These are phyloP conservation scores for Moricandia arvensis DNA, from an alignment of 345 rosid genomes.

Conservation along the genomic window DNA sequence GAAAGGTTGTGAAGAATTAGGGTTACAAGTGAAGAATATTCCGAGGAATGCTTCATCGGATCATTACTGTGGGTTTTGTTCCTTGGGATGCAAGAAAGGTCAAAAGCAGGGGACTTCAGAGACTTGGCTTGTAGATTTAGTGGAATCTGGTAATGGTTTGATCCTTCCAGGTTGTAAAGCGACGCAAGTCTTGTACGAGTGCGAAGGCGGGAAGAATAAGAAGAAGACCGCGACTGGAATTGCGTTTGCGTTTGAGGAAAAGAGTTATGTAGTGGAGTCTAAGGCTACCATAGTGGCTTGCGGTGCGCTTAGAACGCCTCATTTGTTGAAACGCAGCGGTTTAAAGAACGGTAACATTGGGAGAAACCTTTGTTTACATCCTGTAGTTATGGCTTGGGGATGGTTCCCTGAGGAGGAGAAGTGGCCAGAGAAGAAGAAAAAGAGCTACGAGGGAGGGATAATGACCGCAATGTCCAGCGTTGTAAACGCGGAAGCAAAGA, in stretches of 20 bases:
- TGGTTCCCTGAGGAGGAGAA: conserved; percentile 54
- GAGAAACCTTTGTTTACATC: conserved; percentile 68
- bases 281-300: conserved; percentile 66
- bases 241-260: conserved; percentile 59
- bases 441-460: conserved; percentile 78
- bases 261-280: conserved; percentile 54
- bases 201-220: conserved; percentile 35
- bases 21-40: conserved; percentile 50
- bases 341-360: conserved; percentile 69
- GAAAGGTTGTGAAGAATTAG: conserved; percentile 73
- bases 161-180: conserved; percentile 72
- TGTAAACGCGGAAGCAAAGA: conserved; percentile 32
- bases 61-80: conserved; percentile 86
- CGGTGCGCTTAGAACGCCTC: conserved; percentile 72
- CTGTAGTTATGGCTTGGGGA: conserved; percentile 90
- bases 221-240: conserved; percentile 46
- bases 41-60: conserved; percentile 65
- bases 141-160: conserved; percentile 65
- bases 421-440: conserved; percentile 53
- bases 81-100: conserved; percentile 85
- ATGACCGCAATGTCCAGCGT: conserved; percentile 82
- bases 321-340: conserved; percentile 56
- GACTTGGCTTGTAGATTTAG: conserved; percentile 84
- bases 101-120: conserved; percentile 66
- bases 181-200: conserved; percentile 45